Evolutionary conservation across 192 early-diverging fungal species (phyloP).

Genomic region (Phycomyces blakesleeanus): DNA sequence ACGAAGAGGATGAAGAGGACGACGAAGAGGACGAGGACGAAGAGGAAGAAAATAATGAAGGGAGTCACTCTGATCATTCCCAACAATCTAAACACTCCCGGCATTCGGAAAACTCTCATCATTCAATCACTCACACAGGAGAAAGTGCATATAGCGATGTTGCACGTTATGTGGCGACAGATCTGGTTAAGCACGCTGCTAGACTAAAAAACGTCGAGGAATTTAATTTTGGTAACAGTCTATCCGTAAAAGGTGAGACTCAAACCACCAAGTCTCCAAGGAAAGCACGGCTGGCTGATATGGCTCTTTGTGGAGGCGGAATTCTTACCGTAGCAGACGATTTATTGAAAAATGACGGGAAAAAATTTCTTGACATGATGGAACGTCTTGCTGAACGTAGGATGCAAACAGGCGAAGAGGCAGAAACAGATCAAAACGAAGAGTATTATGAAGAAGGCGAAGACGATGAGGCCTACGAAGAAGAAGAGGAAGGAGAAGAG

Average conservation of each 20-base stretch:
- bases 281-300: too few species aligned
- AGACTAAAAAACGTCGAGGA: too few species aligned
- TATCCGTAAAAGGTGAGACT: constrained; percentile 66
- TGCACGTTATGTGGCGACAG: too few species aligned
- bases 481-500: constrained; percentile 42
- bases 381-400: constrained; percentile 90
- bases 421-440: constrained; percentile 32
- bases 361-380: constrained; percentile 96
- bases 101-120: too few species aligned
- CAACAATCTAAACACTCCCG: too few species aligned
- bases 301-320: constrained; percentile 35
- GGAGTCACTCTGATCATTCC: constrained; percentile 42
- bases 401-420: constrained; percentile 72
- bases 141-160: too few species aligned
- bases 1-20: constrained; percentile 46
- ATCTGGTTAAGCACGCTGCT: too few species aligned
- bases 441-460: constrained; percentile 48
- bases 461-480: constrained; percentile 53
- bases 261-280: too few species aligned
- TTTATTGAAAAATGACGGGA: constrained; percentile 88
- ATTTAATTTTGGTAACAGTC: too few species aligned
- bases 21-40: constrained; percentile 48
- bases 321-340: constrained; percentile 85
- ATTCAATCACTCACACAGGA: too few species aligned
- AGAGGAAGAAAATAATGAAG: constrained; percentile 52